A percentile compares a stretch with the other conserved stretches of the same genome.
Evolutionary conservation across 345 rosid genomes (phyloP).

Genomic region (Ricinus communis): DNA sequence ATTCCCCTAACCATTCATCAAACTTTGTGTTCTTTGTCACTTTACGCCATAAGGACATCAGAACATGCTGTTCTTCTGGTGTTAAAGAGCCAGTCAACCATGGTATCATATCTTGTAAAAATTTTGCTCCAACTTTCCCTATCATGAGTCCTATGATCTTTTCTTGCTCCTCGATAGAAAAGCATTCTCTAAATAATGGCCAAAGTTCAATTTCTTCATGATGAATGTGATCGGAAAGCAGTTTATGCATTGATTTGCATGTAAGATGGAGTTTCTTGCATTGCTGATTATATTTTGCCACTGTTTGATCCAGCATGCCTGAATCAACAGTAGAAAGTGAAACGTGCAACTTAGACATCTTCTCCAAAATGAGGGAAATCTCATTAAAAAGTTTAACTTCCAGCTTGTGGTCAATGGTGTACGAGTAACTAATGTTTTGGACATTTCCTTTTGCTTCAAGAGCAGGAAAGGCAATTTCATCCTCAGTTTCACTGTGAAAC

Average conservation of each 20-base stretch:
- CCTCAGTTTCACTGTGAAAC: slow-evolving; percentile 74
- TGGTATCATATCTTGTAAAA: slow-evolving; percentile 69
- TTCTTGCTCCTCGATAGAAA: slow-evolving; percentile 71
- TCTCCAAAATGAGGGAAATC: slow-evolving; percentile 59
- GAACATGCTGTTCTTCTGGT: slow-evolving; percentile 51
- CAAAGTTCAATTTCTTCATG: slow-evolving; percentile 79
- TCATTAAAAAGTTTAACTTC: slow-evolving; percentile 48
- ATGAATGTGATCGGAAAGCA: slow-evolving; percentile 62
- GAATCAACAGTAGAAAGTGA: slow-evolving; percentile 30
- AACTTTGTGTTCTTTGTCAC: slow-evolving; percentile 79
- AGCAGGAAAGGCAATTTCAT: slow-evolving; percentile 83
- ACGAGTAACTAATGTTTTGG: slow-evolving; percentile 60
- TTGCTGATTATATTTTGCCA: slow-evolving; percentile 40
- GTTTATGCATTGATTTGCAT: slow-evolving; percentile 60
- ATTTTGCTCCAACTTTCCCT: slow-evolving; percentile 69
- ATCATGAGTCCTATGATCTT: slow-evolving; percentile 64
- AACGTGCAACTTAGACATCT: slow-evolving; percentile 47
- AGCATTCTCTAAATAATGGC: slow-evolving; percentile 57
- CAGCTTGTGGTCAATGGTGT: slow-evolving; percentile 65
- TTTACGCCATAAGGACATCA: slow-evolving; percentile 60
- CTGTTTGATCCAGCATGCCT: slow-evolving; percentile 20
- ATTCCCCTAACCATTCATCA: slow-evolving; percentile 77
- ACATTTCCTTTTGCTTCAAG: slow-evolving; percentile 66
- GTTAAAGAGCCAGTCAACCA: slow-evolving; percentile 68
- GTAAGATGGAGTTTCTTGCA: slow-evolving; percentile 58